Evolutionary conservation across 495 filamentous ascomycete genomes (phyloP), one percentile per base, ranked within the genome.

Genomic region (Aspergillus nidulans): DNA sequence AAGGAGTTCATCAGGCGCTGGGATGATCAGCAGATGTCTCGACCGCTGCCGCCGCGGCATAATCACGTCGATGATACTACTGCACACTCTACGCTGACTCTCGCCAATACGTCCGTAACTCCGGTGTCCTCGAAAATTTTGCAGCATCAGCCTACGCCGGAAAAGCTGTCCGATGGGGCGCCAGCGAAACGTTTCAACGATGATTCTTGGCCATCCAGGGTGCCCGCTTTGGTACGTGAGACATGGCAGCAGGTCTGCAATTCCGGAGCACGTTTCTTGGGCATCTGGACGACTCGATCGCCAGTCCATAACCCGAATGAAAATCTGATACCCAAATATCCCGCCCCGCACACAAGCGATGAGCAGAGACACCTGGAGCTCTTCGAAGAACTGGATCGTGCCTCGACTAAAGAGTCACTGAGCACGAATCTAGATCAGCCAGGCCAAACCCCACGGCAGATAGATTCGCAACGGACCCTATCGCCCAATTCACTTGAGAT

Each of bases 171-270:
- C 23, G 40, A 56, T 38, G 23, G 26, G 28, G 34, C 23, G 13
- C 45, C 16, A 15, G 20, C 20, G 20, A 24, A 49, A 9, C 1
- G 16, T 34, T 6, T 6, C 15, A 6, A 34, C 8, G 16, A n/a
- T 42, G 32, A 48, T 34, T 32, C 34, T 55, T 39, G 51, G 21
- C n/a, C 46, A 7, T 36, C 7, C 26, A 49, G 49, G 26, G 26
- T 63, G 36, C 53, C 53, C 26, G 49, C 26, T 7, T 43, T 26
- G 34, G 19, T 67, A 54, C 41, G 41, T 23, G 51, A 55, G 23
- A 53, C 56, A 42, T 72, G 65, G 63, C 72, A 74, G 69, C 69
- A 66, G 69, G 69, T 54, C 68, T 72, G 69, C 49, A 66, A 48
- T 39, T 28, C 38, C 51, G 59, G 53, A 26, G 56, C 34, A 23